Evolutionary conservation across 108 stramenopile species (phyloP).

Genomic region (Pseudonitzschia multiseries): DNA sequence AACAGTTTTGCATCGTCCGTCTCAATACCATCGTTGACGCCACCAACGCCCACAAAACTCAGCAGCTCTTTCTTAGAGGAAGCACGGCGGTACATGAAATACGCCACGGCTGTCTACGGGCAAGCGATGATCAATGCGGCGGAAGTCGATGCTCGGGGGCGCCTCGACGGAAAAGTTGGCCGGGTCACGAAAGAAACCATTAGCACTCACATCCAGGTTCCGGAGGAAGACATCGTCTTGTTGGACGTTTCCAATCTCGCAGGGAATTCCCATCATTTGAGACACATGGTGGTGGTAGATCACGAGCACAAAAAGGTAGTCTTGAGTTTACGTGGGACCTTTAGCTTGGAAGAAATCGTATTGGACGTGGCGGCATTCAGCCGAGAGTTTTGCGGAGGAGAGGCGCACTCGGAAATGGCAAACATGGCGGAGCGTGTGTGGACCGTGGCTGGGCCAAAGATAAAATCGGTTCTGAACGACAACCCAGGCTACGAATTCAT

Average conservation of each 20-base stretch:
- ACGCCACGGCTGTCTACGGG: slow-evolving; percentile 55
- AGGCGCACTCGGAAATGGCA: slow-evolving; percentile 51
- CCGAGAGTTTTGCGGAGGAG: slow-evolving; percentile 40
- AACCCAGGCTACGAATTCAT: slow-evolving; percentile 36
- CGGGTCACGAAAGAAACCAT: slow-evolving; percentile 20
- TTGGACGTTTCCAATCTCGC: slow-evolving; percentile 32
- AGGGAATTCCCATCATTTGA: slow-evolving; percentile 22
- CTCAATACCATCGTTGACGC: neutral
- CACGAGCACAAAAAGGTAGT: slow-evolving; percentile 34
- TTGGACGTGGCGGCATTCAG: slow-evolving; percentile 34
- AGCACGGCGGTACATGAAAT: slow-evolving; percentile 43
- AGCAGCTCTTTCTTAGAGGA: slow-evolving; percentile 10
- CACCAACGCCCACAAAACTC: neutral
- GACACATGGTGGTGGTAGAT: slow-evolving; percentile 49
- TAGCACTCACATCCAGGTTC: slow-evolving; percentile 40
- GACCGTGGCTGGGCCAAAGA: slow-evolving; percentile 19
- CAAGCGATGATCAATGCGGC: slow-evolving; percentile 45
- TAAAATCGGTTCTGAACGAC: slow-evolving; percentile 16
- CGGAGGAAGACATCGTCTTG: slow-evolving; percentile 38
- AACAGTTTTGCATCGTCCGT: neutral
- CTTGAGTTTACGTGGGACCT: slow-evolving; percentile 56
- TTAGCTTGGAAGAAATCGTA: slow-evolving; percentile 37
- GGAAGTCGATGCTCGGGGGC: slow-evolving; percentile 37
- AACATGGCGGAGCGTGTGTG: slow-evolving; percentile 44
- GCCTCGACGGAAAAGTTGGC: slow-evolving; percentile 16